Base-by-base conservation (phyloP, 768 basidiomycete genomes). In the Boletus pseudo-olivaceus region DNA sequence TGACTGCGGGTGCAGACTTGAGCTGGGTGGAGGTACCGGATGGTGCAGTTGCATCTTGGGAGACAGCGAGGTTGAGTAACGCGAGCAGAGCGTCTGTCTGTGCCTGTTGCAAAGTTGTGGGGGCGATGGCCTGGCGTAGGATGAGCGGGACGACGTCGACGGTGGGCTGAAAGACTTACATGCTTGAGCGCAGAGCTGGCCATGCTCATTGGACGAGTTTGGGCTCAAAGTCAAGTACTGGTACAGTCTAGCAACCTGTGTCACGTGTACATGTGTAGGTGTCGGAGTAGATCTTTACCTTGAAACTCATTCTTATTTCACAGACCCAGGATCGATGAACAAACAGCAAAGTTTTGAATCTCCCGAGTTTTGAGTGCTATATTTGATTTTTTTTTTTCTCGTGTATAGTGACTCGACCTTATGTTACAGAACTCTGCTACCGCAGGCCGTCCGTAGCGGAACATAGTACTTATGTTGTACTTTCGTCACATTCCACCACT, bases 21-120 rank as follows among this genome's bases (percentile, higher is more conserved):
- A 63, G 32, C 15, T 61, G 60, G 29, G 47, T 41, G 23, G 61
- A 32, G 23, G 48, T 15, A 34, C 40, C 17, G 33, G 65, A 46
- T 1, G 41, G 20, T 7, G 43, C 53, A 5, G 69, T 60, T 14
- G 86, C 75, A 37, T 82, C 77, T 35, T 59, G 60, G 29, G 56
- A 27, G 32, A 26, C 1, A 68, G 93, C 93, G 61, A 98, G 82
- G 69, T 92, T 95, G 60, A 99, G 84, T 29, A 99, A 75, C 14
- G 86, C 80, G 27, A 95, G 81, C 35, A 99, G 77, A 3, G 94
- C 88, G 58, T 81, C 78, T 14, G 93, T 93, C 73, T 98, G 97
- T 4, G 86, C 81, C 68, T 93, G 87, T 63, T 97, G 93, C 44
- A 99, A 79, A 3, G 92, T 90, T 42, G 76, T 67, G 39, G 80